Evolutionary conservation across 371 early-diverging fungal species (phyloP).

Genomic region (Mucor irregularis): DNA sequence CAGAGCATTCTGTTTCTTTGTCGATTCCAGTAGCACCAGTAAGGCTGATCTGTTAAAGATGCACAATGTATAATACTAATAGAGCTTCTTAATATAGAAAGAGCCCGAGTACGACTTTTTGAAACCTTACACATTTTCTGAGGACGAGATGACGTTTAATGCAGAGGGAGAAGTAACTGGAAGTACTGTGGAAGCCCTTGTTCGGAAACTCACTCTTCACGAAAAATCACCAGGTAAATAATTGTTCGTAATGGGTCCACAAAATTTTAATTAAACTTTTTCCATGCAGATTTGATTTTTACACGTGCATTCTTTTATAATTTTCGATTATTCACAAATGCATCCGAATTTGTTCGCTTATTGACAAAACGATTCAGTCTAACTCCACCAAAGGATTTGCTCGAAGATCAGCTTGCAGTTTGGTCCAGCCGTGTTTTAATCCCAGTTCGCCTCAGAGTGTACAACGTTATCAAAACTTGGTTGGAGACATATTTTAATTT

Average conservation of each 20-base stretch:
- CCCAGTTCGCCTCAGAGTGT: slow-evolving; percentile 87
- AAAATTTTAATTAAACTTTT: not conserved
- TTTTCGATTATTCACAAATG: slow-evolving; percentile 82
- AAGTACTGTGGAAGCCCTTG: slow-evolving; percentile 80
- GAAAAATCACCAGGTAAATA: slow-evolving; percentile 58
- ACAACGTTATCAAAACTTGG: slow-evolving; percentile 92
- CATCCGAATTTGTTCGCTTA: slow-evolving; percentile 66
- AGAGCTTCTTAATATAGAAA: not conserved
- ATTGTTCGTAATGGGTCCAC: not conserved
- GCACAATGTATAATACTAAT: not conserved
- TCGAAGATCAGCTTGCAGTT: slow-evolving; percentile 67
- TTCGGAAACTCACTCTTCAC: slow-evolving; percentile 89
- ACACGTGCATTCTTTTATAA: slow-evolving; percentile 86
- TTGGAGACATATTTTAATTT: slow-evolving; percentile 76
- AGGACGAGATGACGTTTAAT: slow-evolving; percentile 77
- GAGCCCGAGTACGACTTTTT: slow-evolving; percentile 69
- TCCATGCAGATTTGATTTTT: slow-evolving; percentile 68
- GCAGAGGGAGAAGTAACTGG: slow-evolving; percentile 87
- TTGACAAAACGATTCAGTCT: slow-evolving; percentile 75
- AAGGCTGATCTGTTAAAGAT: not conserved
- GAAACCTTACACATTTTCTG: slow-evolving; percentile 52
- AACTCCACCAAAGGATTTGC: slow-evolving; percentile 65
- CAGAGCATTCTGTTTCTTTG: no score
- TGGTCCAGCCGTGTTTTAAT: slow-evolving; percentile 85
- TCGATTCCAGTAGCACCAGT: not conserved